These are phyloP conservation scores for Leishmania turanica DNA, from an alignment of 208 protist species.

Conservation along the genomic window DNA sequence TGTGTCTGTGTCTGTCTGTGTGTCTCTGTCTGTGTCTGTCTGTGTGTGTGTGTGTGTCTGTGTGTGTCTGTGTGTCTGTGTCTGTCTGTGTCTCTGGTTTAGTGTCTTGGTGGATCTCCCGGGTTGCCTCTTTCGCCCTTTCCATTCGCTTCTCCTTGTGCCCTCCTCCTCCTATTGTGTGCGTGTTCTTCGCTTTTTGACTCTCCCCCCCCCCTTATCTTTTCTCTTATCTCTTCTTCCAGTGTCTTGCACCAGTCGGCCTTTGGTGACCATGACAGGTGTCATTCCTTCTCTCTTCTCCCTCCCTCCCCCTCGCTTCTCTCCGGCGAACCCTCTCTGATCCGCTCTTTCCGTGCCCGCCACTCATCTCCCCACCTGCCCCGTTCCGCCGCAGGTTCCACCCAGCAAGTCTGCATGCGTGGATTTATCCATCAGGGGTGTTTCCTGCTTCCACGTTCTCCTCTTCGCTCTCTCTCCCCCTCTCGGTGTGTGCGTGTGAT, in stretches of 20 bases:
- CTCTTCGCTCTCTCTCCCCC: not conserved
- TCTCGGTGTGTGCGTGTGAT: not conserved
- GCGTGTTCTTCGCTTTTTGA: not conserved
- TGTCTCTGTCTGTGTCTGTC: not conserved
- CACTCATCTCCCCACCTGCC: constrained; percentile 6
- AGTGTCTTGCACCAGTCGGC: not conserved
- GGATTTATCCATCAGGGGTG: not conserved
- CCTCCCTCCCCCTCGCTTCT: not conserved
- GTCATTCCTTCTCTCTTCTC: not conserved
- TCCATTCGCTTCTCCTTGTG: not conserved
- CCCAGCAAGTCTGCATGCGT: not conserved
- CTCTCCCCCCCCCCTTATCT: not conserved
- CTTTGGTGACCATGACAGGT: not conserved
- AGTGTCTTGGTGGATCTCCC: not conserved
- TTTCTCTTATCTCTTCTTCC: no score
- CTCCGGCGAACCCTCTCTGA: not conserved
- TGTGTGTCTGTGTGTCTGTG: not conserved
- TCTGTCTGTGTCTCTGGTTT: not conserved
- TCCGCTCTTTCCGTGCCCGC: not conserved
- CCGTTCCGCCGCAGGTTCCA: not conserved
- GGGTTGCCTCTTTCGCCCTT: not conserved
- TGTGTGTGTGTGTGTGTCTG: no score
- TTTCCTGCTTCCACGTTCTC: not conserved
- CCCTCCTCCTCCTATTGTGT: not conserved
- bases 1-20: not conserved